These are phyloP conservation scores for Pseudoturritis turrita DNA, from an alignment of 345 rosid genomes.

Conservation along the genomic window DNA sequence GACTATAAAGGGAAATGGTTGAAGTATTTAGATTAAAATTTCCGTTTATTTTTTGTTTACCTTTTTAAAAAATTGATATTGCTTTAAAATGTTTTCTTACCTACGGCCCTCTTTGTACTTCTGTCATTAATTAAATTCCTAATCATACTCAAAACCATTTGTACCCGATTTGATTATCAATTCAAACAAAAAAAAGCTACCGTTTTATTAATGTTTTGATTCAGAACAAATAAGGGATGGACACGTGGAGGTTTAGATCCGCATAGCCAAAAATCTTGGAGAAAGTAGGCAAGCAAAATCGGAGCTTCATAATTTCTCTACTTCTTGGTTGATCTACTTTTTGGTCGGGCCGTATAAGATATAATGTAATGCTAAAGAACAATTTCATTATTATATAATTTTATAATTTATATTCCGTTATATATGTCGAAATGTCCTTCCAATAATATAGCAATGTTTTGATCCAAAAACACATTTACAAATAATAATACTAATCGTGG, in stretches of 20 bases:
- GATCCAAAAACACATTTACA: not conserved
- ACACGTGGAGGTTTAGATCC: conserved; percentile 19
- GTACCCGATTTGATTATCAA: conserved; percentile 10
- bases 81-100: not conserved
- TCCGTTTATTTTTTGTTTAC: not conserved
- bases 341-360: conserved; percentile 26
- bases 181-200: not conserved
- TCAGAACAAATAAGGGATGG: not conserved
- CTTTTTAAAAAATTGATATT: not conserved
- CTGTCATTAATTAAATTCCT: not conserved
- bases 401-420: not conserved
- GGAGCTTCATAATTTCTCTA: conserved; percentile 20
- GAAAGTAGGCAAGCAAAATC: conserved; percentile 27
- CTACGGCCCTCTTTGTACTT: conserved; percentile 32
- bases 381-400: not conserved
- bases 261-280: conserved; percentile 21
- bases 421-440: not conserved
- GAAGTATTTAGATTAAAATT: conserved; percentile 18
- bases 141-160: not conserved
- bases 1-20: conserved; percentile 26
- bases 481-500: not conserved
- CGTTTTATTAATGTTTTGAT: not conserved
- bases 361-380: not conserved
- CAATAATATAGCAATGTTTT: not conserved
- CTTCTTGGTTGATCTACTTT: conserved; percentile 35